These are phyloP conservation scores for Penicillium bovifimosum DNA, from an alignment of 495 filamentous ascomycete genomes.

Conservation along the genomic window DNA sequence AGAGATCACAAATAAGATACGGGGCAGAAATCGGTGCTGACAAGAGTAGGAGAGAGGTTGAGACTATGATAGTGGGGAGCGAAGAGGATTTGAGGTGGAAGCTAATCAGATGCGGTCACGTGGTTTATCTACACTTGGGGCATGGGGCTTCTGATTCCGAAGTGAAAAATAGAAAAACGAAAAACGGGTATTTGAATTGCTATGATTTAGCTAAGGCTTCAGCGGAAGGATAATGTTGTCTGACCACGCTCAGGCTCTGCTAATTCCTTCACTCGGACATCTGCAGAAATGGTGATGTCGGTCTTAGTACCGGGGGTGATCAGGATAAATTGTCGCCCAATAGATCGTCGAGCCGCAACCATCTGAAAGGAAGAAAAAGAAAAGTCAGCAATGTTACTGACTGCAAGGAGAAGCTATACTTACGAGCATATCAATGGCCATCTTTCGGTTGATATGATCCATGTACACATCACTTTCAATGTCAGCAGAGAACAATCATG, in stretches of 20 bases:
- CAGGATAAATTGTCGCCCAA: slow-evolving; percentile 89
- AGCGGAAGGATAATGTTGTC: slow-evolving; percentile 31
- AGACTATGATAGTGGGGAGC: slow-evolving; percentile 6
- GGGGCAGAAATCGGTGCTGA: not conserved
- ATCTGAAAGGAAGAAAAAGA: slow-evolving; percentile 48
- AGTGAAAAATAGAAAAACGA: too few relatives aligned
- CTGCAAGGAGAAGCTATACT: slow-evolving; percentile 21
- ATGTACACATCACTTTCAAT: slow-evolving; percentile 83
- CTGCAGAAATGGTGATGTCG: slow-evolving; percentile 61
- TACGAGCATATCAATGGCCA: slow-evolving; percentile 93
- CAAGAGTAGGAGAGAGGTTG: not conserved
- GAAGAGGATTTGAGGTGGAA: slow-evolving; percentile 6
- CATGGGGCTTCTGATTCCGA: too few relatives aligned
- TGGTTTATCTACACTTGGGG: not conserved
- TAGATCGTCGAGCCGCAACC: slow-evolving; percentile 71
- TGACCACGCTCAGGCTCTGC: slow-evolving; percentile 57
- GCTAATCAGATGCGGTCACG: slow-evolving; percentile 3
- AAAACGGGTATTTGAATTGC: not conserved
- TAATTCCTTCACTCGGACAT: slow-evolving; percentile 82
- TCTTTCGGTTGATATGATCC: slow-evolving; percentile 91
- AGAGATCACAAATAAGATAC: not conserved
- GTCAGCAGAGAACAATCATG: slow-evolving; percentile 16
- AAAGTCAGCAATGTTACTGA: slow-evolving; percentile 5
- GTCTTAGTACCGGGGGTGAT: slow-evolving; percentile 89
- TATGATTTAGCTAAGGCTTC: not conserved